These are phyloP conservation scores for Fusarium domesticum DNA, from an alignment of 2,329 filamentous ascomycete genomes.

Conservation along the genomic window DNA sequence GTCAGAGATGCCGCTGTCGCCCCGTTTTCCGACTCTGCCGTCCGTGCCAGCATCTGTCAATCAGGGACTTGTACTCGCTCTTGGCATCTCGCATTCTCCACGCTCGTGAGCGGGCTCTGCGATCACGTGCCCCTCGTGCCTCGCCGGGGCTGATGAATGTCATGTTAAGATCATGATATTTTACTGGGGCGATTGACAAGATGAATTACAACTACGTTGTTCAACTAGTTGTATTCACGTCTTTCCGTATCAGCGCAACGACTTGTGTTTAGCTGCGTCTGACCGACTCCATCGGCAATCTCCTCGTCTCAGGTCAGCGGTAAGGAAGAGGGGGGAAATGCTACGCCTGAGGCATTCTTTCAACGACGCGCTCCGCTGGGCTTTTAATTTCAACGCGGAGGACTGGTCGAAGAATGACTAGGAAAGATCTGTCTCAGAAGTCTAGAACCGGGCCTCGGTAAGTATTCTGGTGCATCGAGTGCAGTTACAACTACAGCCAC, in stretches of 20 bases:
- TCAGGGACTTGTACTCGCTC: neutral
- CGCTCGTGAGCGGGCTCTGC: neutral
- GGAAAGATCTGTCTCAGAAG: neutral
- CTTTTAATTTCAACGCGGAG: too few relatives aligned
- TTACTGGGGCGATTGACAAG: too few relatives aligned
- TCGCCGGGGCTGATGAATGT: too few relatives aligned
- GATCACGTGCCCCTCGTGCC: neutral
- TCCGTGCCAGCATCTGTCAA: neutral
- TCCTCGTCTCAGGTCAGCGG: slow-evolving; percentile 23
- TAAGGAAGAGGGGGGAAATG: slow-evolving; percentile 12
- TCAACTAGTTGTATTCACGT: too few relatives aligned
- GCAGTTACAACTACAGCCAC: too few relatives aligned
- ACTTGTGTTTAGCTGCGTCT: slow-evolving; percentile 28
- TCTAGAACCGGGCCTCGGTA: neutral
- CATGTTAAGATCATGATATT: too few relatives aligned
- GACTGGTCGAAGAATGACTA: neutral
- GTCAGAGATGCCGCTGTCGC: neutral
- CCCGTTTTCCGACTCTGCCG: too few relatives aligned
- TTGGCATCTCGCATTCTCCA: neutral
- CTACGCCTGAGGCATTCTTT: slow-evolving; percentile 13
- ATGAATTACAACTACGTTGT: too few relatives aligned
- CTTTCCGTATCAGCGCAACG: too few relatives aligned
- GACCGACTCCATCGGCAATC: slow-evolving; percentile 24
- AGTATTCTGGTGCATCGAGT: too few relatives aligned
- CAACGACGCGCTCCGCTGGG: slow-evolving; percentile 3